Evolutionary conservation across 208 protist species (phyloP), one percentile per base, ranked within the genome.

Genomic region (Leishmania amazonensis): DNA sequence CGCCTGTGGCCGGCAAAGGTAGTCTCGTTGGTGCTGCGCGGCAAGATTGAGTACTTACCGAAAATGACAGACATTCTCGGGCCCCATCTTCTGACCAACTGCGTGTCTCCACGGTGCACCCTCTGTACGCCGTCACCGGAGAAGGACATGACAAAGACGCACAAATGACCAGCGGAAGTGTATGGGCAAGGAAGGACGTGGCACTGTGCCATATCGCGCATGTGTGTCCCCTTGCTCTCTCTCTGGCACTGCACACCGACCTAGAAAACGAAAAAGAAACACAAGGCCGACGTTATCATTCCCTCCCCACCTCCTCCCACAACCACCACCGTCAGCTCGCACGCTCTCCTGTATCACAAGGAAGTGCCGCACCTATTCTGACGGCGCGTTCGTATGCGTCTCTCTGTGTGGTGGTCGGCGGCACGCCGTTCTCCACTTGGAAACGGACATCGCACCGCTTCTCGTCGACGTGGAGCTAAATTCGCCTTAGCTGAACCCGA

Each of bases 31-130:
- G 80, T 95, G 28, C 75, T 81, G 53, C 84, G 87, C 17, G 87
- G 85, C 47, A 75, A 77, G 31, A 65, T 81, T 65, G 75, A 79
- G 85, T 54, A 83, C 54, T 73, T 60, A 58, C 80, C 82, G 35
- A 87, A 88, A 49, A 86, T 88, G 62, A 75, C 90, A 11, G 81
- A 91, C 58, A 60, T 87, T 19, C 83, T 97, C 24, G 85, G 88
- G 3, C 93, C 93, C 17, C 93, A 95, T 64, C 80, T 96, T 13
- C 75, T 90, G 38, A 88, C 80, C 1, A 83, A 93, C 81, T 89
- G 84, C 42, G 81, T 90, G 15, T 78, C 90, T 53, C 91, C 91
- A 17, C 85, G 81, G 53, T 93, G 89, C 47, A 90, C 89, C 35
- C 80, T 93, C 40, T 87, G 85, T 73, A 75, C 51, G 2, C 28